Conservation (phyloP, 768 basidiomycete species). For the Tephrocybe sp. region DNA sequence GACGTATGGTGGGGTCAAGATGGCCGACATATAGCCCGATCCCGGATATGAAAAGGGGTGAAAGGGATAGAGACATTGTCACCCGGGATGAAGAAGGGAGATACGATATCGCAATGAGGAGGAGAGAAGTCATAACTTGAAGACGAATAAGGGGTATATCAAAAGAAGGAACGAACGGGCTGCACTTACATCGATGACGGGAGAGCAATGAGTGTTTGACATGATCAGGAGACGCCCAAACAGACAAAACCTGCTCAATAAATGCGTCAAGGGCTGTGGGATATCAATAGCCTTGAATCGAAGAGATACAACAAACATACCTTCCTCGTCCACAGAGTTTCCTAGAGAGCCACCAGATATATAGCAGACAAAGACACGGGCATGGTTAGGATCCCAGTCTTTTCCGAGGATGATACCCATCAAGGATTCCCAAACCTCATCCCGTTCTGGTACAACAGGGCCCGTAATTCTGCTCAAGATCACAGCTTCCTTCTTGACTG, state of each 20-base stretch:
- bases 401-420: conserved; percentile 50
- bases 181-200: conserved; percentile 67
- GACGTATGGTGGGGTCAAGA: conserved; percentile 69
- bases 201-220: conserved; percentile 76
- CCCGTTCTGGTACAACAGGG: conserved; percentile 32
- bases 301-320: conserved; percentile 16
- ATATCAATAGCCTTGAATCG: not conserved
- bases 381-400: conserved; percentile 57
- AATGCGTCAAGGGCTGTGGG: conserved; percentile 44
- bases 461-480: conserved; percentile 59
- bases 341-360: conserved; percentile 39
- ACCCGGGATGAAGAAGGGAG: conserved; percentile 50
- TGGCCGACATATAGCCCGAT: conserved; percentile 78
- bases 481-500: conserved; percentile 51
- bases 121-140: conserved; percentile 62
- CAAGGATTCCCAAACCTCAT: conserved; percentile 51
- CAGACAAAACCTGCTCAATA: conserved; percentile 47
- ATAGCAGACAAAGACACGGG: conserved; percentile 73
- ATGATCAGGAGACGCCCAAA: conserved; percentile 78
- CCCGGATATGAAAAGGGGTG: conserved; percentile 61
- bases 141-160: not conserved
- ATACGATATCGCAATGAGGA: conserved; percentile 64
- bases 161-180: not conserved
- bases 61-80: conserved; percentile 46
- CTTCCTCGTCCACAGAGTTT: conserved; percentile 27